Percentiles rank a stretch among this genome's conserved stretches.
Conservation (phyloP, 1,284 basidiomycete species). For the Meripilus lineatus region DNA sequence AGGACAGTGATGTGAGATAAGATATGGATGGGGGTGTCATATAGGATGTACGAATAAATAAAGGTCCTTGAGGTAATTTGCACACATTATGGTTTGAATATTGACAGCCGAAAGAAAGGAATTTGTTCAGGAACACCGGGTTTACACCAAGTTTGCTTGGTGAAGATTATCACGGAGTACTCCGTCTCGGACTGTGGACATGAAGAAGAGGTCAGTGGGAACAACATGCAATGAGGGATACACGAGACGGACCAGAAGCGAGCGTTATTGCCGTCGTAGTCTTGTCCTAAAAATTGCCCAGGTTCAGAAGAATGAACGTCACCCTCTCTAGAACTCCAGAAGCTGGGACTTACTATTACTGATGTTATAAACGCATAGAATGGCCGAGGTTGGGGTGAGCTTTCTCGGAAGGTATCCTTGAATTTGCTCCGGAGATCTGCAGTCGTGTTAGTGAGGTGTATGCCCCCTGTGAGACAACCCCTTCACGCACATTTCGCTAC, state of each 20-base stretch:
- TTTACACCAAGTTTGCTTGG: slow-evolving; percentile 9
- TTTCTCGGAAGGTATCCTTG: slow-evolving; percentile 13
- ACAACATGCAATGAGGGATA: neutral
- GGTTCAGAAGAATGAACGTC: neutral
- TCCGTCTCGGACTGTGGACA: slow-evolving; percentile 10
- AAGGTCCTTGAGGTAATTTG: too few relatives aligned
- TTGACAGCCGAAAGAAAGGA: too few relatives aligned
- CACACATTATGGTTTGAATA: too few relatives aligned
- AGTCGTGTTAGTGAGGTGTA: neutral
- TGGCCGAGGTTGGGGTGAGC: slow-evolving; percentile 10
- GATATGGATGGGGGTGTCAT: too few relatives aligned
- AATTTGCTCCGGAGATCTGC: slow-evolving; percentile 15
- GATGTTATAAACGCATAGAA: slow-evolving; percentile 16
- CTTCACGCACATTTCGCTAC: slow-evolving; percentile 53
- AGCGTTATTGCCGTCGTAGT: slow-evolving; percentile 13
- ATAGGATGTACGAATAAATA: too few relatives aligned
- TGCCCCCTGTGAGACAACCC: neutral
- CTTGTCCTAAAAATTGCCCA: slow-evolving; percentile 9
- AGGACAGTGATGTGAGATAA: too few relatives aligned
- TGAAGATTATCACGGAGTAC: slow-evolving; percentile 12
- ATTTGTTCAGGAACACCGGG: too few relatives aligned
- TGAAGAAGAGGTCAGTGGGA: neutral
- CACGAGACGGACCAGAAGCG: slow-evolving; percentile 2
- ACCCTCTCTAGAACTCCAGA: neutral
- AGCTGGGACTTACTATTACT: slow-evolving; percentile 13